These are phyloP conservation scores for Leccinum subrobustum DNA, from an alignment of 1,284 basidiomycete genomes.

Conservation along the genomic window DNA sequence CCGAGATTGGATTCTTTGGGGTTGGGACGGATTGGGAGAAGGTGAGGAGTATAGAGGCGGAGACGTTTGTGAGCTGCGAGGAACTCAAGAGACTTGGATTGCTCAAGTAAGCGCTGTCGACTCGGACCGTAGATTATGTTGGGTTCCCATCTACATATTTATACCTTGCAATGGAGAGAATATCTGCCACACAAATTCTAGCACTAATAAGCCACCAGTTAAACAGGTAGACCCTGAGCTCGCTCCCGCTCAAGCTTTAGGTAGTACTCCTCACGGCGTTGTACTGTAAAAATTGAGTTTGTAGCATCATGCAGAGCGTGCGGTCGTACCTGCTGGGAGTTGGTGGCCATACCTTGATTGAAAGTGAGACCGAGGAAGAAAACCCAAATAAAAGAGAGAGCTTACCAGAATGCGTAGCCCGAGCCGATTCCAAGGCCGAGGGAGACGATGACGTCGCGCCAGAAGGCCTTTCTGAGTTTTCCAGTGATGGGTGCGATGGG, in stretches of 20 bases:
- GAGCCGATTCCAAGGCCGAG: slow-evolving; percentile 71
- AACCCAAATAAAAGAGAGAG: slow-evolving; percentile 14
- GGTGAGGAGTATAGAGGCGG: slow-evolving; percentile 63
- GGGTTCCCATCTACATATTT: slow-evolving; percentile 24
- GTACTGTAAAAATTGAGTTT: slow-evolving; percentile 49
- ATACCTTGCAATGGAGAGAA: slow-evolving; percentile 18
- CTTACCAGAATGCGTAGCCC: slow-evolving; percentile 81
- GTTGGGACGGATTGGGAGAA: slow-evolving; percentile 89
- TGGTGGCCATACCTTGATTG: slow-evolving; percentile 74
- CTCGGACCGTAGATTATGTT: slow-evolving; percentile 14
- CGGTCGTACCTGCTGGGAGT: slow-evolving; percentile 66
- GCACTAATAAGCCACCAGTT: neutral
- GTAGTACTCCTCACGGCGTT: slow-evolving; percentile 80
- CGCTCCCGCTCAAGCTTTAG: slow-evolving; percentile 72
- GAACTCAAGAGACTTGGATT: slow-evolving; percentile 62
- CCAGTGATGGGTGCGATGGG: slow-evolving; percentile 85
- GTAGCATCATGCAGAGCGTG: neutral
- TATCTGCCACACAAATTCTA: slow-evolving; percentile 20
- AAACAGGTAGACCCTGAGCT: slow-evolving; percentile 26
- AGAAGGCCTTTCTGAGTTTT: slow-evolving; percentile 85
- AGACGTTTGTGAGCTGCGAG: slow-evolving; percentile 74
- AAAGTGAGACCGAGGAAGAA: slow-evolving; percentile 19
- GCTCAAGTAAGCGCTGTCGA: slow-evolving; percentile 32
- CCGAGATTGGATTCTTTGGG: slow-evolving; percentile 84
- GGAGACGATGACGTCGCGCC: slow-evolving; percentile 72